Evolutionary conservation across 768 basidiomycete species (phyloP).

Genomic region (Tylopilus subfusipes): DNA sequence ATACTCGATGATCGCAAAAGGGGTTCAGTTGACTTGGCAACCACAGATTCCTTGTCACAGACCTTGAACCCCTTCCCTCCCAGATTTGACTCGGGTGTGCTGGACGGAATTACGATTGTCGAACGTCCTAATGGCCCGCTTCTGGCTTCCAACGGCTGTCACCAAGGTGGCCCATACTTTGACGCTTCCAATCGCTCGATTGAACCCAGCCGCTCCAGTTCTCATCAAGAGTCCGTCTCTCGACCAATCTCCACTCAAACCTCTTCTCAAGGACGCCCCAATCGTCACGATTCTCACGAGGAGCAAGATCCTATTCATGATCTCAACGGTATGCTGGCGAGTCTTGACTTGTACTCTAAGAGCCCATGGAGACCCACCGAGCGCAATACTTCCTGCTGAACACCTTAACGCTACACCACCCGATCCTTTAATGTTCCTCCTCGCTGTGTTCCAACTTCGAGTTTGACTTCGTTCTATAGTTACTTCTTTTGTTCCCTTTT

Average conservation of each 20-base stretch:
- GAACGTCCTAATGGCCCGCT: constrained; percentile 43
- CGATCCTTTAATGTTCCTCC: constrained; percentile 7
- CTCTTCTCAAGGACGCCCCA: constrained; percentile 22
- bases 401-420: constrained; percentile 5
- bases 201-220: constrained; percentile 39
- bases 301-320: constrained; percentile 60
- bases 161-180: constrained; percentile 44
- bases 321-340: constrained; percentile 73
- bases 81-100: constrained; percentile 39
- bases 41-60: constrained; percentile 45
- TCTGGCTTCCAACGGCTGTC: constrained; percentile 44
- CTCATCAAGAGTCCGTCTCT: constrained; percentile 49
- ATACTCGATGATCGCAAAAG: constrained; percentile 35
- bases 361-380: constrained; percentile 32
- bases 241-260: constrained; percentile 51
- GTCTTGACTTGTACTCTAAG: constrained; percentile 58
- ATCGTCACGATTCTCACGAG: constrained; percentile 25
- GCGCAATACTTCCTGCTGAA: constrained; percentile 20
- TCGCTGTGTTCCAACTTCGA: constrained; percentile 10
- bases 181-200: constrained; percentile 39
- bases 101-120: constrained; percentile 36
- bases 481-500: constrained; percentile 9
- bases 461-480: constrained; percentile 23
- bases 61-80: constrained; percentile 49
- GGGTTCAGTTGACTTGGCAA: constrained; percentile 34